Percentiles rank a stretch among this genome's conserved stretches.
Conservation (phyloP, 768 basidiomycete species). For the Trichaptum fuscoviolaceum region DNA sequence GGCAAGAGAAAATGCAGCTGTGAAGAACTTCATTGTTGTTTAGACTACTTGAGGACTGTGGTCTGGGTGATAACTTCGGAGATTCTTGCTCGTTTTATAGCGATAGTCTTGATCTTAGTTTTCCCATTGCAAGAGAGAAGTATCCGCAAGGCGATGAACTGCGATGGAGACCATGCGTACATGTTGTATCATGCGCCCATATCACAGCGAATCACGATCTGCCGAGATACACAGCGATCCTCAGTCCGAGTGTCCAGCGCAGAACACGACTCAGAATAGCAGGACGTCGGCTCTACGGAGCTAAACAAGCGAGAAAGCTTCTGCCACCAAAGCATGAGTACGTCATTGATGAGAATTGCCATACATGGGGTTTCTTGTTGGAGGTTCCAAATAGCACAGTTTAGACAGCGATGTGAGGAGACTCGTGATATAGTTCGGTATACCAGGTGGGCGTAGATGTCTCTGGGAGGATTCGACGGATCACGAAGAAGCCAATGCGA, state of each 20-base stretch:
- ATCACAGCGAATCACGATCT: neutral
- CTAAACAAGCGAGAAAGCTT: neutral
- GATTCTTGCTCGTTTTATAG: neutral
- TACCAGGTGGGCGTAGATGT: neutral
- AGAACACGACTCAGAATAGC: neutral
- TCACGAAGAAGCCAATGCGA: neutral
- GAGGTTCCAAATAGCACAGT: neutral
- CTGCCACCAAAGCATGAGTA: neutral
- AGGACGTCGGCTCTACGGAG: neutral
- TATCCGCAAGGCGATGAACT: neutral
- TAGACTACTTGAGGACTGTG: neutral
- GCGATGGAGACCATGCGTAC: neutral
- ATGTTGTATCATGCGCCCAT: neutral
- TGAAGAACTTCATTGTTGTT: slow-evolving; percentile 1
- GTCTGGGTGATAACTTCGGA: neutral
- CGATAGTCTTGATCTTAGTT: neutral
- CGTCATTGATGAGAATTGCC: neutral
- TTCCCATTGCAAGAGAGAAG: neutral
- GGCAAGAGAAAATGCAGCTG: slow-evolving; percentile 8
- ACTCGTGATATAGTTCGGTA: neutral
- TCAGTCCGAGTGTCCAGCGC: neutral
- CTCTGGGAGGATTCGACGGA: neutral
- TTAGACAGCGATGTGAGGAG: neutral
- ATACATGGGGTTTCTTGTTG: neutral
- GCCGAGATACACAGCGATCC: neutral